These are phyloP conservation scores for Thoreauomyces humboldtii DNA, from an alignment of 192 early-diverging fungal species.

Conservation along the genomic window DNA sequence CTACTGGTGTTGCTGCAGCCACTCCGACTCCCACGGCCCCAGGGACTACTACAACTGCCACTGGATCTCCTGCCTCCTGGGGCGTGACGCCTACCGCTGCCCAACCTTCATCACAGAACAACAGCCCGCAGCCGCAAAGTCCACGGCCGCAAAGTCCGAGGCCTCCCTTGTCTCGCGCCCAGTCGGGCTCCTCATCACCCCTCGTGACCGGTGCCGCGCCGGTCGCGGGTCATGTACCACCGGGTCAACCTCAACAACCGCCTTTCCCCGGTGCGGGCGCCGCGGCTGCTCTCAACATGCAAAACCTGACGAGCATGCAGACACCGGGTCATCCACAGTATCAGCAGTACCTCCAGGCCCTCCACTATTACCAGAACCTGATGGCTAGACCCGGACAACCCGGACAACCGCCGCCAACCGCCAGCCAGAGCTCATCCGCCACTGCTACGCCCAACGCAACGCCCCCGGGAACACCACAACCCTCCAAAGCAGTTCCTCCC, in stretches of 20 bases:
- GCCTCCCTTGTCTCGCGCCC: not conserved
- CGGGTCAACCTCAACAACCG: not conserved
- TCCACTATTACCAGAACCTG: conserved; percentile 15
- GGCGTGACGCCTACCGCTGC: not conserved
- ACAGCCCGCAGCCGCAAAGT: not conserved
- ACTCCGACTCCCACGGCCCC: not conserved
- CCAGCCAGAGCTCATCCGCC: conserved; percentile 6
- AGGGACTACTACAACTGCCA: too few relatives aligned
- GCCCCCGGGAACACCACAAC: conserved; percentile 5
- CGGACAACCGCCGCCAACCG: too few relatives aligned
- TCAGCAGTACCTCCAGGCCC: conserved; percentile 16
- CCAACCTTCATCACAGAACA: not conserved
- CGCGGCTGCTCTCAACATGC: not conserved
- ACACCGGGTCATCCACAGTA: conserved; percentile 28
- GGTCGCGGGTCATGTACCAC: not conserved
- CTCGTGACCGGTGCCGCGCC: not conserved
- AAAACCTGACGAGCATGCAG: not conserved
- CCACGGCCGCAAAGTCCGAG: not conserved
- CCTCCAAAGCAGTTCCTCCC: not conserved
- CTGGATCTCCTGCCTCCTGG: not conserved
- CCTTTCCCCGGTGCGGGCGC: not conserved
- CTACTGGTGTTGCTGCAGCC: too few relatives aligned
- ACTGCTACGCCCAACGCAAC: conserved; percentile 7
- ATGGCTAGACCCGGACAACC: not conserved
- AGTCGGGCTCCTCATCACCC: not conserved